A percentile compares a stretch with the other conserved stretches of the same genome.
Conservation (phyloP, 768 basidiomycete species). For the Macrolepiota dolichaula region DNA sequence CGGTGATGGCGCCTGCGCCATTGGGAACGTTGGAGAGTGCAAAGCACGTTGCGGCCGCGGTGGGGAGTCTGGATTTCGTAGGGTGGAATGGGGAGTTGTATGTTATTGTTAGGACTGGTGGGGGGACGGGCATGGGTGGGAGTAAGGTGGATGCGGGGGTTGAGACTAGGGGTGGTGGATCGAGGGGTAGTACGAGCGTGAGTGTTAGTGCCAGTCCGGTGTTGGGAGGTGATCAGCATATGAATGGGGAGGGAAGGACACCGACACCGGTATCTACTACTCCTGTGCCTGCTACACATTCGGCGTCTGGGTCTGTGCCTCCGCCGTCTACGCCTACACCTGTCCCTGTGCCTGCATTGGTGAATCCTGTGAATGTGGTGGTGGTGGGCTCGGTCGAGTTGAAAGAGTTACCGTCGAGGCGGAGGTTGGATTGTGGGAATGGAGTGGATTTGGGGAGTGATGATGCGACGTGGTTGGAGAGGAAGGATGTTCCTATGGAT, state of each 20-base stretch:
- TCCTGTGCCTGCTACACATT: too few relatives aligned
- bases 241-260: too few relatives aligned
- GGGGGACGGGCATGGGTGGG: neutral
- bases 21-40: constrained; percentile 30
- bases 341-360: neutral
- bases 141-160: neutral
- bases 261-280: too few relatives aligned
- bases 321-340: neutral
- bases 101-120: constrained; percentile 56
- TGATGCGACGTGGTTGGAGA: constrained; percentile 63
- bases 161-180: neutral
- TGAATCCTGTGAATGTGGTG: too few relatives aligned
- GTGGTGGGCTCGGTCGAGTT: constrained; percentile 32
- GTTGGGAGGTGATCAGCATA: neutral
- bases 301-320: too few relatives aligned
- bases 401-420: constrained; percentile 57
- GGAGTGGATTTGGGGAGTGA: constrained; percentile 63
- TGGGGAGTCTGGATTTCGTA: constrained; percentile 59
- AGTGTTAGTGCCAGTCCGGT: neutral
- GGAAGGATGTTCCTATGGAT: constrained; percentile 75
- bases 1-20: neutral
- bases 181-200: neutral
- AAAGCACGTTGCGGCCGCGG: constrained; percentile 41
- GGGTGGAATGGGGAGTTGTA: constrained; percentile 77
- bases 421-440: constrained; percentile 60